Evolutionary conservation across 176 grass and related monocot species (phyloP), one percentile per base, ranked within the genome.

Genomic region (Juncus inflexus): DNA sequence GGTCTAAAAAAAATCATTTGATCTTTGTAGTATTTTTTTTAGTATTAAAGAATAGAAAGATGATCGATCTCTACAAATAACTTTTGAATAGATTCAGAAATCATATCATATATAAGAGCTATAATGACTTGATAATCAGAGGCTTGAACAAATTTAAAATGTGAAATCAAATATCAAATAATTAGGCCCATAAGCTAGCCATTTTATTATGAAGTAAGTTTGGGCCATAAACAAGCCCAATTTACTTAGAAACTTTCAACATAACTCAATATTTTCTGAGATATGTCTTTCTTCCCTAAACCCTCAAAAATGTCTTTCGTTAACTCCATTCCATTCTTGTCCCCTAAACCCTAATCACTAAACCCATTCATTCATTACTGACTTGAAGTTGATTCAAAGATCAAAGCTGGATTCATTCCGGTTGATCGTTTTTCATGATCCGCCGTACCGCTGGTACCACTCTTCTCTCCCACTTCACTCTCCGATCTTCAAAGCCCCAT

Each of bases 351-450:
- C 39, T 63, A 4, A 35, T 12, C 72, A 42, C 35, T 52, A 37
- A 52, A 50, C 41, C 40, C 47, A 38, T 35, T 9, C 51, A 28
- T 47, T 9, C 6, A 47, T 47, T 47, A 47, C 11, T 12, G n/a
- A 47, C 14, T 28, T 12, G 11, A 3, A 15, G 13, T 38, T 37
- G 47, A 58, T 35, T 15, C 55, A 12, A 45, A 37, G 50, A 41
- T 47, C 36, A 60, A 37, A 63, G 50, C 40, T 50, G 8, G 28
- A 66, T 40, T 61, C 66, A 15, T 42, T 59, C 60, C 50, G 47
- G 61, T 53, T 14, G 10, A 58, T 55, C 28, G 66, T 57, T 38
- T 65, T 67, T 64, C 55, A 83, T 83, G 81, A 78, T 58, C 55
- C 68, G 62, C 62, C 69, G 75, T 4, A 76, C 81, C 55, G 52